A percentile compares a stretch with the other conserved stretches of the same genome.
phyloP scores from a whole-genome alignment of 352 stramenopile genomes.

The Globisporangium middletonii region DNA sequence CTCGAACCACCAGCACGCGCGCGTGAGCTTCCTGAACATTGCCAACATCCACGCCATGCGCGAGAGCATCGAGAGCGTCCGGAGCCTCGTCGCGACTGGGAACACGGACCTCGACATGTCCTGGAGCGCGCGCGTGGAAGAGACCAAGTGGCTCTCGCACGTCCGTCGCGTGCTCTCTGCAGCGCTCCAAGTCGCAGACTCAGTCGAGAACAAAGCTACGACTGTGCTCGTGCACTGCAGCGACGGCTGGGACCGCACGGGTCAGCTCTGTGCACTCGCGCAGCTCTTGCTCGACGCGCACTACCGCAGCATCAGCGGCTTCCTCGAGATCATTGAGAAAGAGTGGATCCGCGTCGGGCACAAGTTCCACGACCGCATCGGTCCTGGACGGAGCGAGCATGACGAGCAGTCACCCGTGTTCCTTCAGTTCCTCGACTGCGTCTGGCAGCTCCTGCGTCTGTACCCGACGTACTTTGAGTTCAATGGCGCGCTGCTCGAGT shows the following conservation, averaged over 20 bases:
- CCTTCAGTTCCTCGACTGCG: constrained; percentile 87
- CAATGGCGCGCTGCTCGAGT: constrained; percentile 57
- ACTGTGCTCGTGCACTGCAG: constrained; percentile 89
- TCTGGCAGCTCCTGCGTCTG: constrained; percentile 78
- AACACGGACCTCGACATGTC: constrained; percentile 53
- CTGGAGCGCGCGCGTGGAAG: constrained; percentile 61
- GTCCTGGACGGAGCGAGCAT: constrained; percentile 54
- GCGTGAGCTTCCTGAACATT: constrained; percentile 87
- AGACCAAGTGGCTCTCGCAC: constrained; percentile 79
- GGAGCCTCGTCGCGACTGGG: constrained; percentile 30
- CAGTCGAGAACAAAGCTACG: constrained; percentile 58
- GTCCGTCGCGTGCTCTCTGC: constrained; percentile 66
- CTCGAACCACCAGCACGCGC: constrained; percentile 59
- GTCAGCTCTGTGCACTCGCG: constrained; percentile 74
- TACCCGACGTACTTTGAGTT: constrained; percentile 88
- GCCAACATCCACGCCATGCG: constrained; percentile 93
- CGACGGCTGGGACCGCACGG: constrained; percentile 91
- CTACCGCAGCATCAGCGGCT: constrained; percentile 81
- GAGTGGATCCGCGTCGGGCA: constrained; percentile 85
- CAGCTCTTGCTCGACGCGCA: constrained; percentile 87
- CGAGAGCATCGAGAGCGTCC: constrained; percentile 73
- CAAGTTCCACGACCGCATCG: constrained; percentile 87
- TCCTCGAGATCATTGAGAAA: constrained; percentile 77
- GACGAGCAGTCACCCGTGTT: constrained; percentile 87
- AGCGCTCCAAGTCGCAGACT: constrained; percentile 53